phyloP scores from a whole-genome alignment of 768 basidiomycete genomes.

The Sporobolomyces pararoseus region DNA sequence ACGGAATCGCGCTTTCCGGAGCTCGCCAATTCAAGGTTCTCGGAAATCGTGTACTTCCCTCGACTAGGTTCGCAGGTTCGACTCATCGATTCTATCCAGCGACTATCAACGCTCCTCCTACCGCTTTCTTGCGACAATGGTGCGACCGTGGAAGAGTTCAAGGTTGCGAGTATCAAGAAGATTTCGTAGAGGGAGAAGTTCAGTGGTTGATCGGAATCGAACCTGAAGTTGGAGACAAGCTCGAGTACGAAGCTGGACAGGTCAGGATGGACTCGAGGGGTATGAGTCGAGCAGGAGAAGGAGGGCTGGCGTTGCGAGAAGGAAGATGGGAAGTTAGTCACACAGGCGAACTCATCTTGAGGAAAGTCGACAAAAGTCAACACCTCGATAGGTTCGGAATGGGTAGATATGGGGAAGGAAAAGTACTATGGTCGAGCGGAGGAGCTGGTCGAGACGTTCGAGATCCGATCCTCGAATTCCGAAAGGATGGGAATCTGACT shows the following conservation, averaged over 20 bases:
- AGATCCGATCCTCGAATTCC: constrained; percentile 35
- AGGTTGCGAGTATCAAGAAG: constrained; percentile 38
- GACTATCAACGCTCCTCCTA: constrained; percentile 40
- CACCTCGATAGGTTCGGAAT: constrained; percentile 15
- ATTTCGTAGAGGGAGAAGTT: constrained; percentile 43
- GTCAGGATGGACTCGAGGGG: constrained; percentile 21
- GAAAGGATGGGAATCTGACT: constrained; percentile 17
- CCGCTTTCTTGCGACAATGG: constrained; percentile 41
- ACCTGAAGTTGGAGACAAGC: constrained; percentile 38
- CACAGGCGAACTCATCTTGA: constrained; percentile 21
- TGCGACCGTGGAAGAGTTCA: constrained; percentile 27
- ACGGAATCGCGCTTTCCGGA: constrained; percentile 52
- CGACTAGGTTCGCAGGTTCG: constrained; percentile 40
- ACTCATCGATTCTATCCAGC: constrained; percentile 30
- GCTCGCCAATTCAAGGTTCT: constrained; percentile 49
- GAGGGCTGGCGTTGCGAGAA: constrained; percentile 19
- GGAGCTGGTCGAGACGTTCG: neutral
- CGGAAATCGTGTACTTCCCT: constrained; percentile 47
- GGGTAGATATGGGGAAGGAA: constrained; percentile 18
- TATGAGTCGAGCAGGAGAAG: constrained; percentile 24
- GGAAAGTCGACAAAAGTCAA: constrained; percentile 17
- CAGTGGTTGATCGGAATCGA: constrained; percentile 45
- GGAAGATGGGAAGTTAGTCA: constrained; percentile 26
- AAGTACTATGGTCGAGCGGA: constrained; percentile 29
- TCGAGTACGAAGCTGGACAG: constrained; percentile 41